Percentiles rank a stretch among this genome's conserved stretches.
Conservation (phyloP, 805 yeast species). For the Soucietia sequanensis region DNA sequence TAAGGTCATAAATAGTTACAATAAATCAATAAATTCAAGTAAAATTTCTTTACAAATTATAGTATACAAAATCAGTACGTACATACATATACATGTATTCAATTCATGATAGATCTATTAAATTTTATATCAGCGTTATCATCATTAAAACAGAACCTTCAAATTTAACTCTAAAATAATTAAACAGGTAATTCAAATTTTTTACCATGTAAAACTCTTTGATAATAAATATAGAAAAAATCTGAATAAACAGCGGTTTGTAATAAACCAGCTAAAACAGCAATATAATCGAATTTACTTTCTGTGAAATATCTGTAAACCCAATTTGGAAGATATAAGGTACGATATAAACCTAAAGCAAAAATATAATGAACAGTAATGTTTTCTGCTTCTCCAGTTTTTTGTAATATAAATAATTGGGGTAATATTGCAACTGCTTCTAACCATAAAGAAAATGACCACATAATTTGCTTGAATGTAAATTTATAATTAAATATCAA, state of each 20-base stretch:
- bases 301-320: conserved; percentile 75
- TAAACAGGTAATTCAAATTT: conserved; percentile 69
- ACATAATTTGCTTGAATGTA: conserved; percentile 59
- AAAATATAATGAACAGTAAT: conserved; percentile 91
- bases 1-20: background rate
- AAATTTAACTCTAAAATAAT: background rate
- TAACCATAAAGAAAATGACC: conserved; percentile 93
- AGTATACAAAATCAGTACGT: background rate
- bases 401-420: conserved; percentile 85
- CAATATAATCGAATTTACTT: conserved; percentile 62
- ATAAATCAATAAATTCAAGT: too few relatives aligned
- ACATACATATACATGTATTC: background rate
- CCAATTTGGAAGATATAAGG: conserved; percentile 94
- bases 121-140: too few relatives aligned
- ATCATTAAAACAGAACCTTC: too few relatives aligned
- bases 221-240: conserved; percentile 90
- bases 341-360: conserved; percentile 88
- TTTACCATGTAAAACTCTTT: conserved; percentile 71
- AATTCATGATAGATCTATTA: background rate
- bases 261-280: conserved; percentile 75
- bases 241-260: conserved; percentile 92
- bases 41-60: too few relatives aligned
- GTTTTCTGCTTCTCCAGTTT: conserved; percentile 83
- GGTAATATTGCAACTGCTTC: conserved; percentile 92
- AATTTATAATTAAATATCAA: conserved; percentile 68